Base-by-base conservation (phyloP, 2,329 filamentous ascomycete genomes). In the Fusarium praegraminearum region DNA sequence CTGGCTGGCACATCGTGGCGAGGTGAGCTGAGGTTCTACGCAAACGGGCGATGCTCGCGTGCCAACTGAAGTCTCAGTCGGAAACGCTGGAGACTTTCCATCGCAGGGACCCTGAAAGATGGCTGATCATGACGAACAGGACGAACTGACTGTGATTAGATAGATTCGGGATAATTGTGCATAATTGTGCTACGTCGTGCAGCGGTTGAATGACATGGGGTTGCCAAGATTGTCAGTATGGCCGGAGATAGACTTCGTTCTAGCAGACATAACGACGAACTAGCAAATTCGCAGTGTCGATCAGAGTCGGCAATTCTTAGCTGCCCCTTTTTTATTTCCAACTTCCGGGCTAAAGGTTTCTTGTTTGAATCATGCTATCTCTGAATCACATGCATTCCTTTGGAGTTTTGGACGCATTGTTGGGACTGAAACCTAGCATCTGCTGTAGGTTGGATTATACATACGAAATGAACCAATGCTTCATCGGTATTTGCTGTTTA, bases 21-120 rank as follows among this genome's bases (percentile, higher is more conserved):
- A 28, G 18, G 47, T 28, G 33, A 51, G 18, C 22, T 50, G 33
- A 47, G 44, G 46, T 59, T 50, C 30, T 50, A 52, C 54, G n/a
- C 41, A 60, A 64, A 57, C 57, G 57, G 53, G 30, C 32, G 65
- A 30, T 62, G 67, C 63, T 73, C 71, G 71, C 63, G 71, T 73
- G 71, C 49, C 47, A 60, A 40, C 47, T 30, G 15, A 51, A 26
- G 40, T 52, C n/a, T 36, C 33, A 32, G 49, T 40, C 35, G 33
- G 38, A 63, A 54, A 59, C 61, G 44, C 11, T 44, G 40, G 49
- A 13, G n/a, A 15, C 12, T 38, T 40, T 30, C 24, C 30, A 57
- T 35, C 24, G 28, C 28, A 20, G 20, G n/a, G 12, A 26, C 26
- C 35, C 46, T 63, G 40, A 47, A 47, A 24, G 22, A 22, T 38